Evolutionary conservation across 495 filamentous ascomycete genomes (phyloP).

Genomic region (Hypoxylon rickii): DNA sequence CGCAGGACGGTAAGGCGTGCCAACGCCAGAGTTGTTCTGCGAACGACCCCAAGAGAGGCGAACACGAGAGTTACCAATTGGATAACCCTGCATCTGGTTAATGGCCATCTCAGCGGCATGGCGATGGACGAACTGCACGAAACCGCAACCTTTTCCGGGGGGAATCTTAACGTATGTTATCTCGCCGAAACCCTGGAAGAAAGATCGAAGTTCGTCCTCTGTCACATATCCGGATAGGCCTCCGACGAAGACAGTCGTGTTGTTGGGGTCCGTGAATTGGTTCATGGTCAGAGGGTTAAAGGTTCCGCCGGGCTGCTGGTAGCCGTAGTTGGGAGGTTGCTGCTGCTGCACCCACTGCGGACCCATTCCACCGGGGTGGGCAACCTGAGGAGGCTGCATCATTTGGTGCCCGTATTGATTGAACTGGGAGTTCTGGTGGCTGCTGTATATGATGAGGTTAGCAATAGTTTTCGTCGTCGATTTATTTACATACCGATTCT

Average conservation of each 20-base stretch:
- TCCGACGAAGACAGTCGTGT: constrained; percentile 98
- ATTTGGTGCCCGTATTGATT: constrained; percentile 51
- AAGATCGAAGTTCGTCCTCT: constrained; percentile 97
- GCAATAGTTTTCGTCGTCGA: background rate
- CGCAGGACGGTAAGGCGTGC: constrained; percentile 95
- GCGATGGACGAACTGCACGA: constrained; percentile 98
- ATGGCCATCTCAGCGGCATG: constrained; percentile 99
- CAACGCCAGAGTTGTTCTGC: constrained; percentile 99
- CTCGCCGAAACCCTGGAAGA: constrained; percentile 99
- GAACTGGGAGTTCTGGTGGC: constrained; percentile 39
- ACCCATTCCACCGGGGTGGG: constrained; percentile 44
- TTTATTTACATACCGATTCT: constrained; percentile 60
- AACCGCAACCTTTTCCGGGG: constrained; percentile 97
- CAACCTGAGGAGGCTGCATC: constrained; percentile 42
- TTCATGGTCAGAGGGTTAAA: constrained; percentile 79
- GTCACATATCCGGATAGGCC: constrained; percentile 98
- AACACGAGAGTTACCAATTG: constrained; percentile 97
- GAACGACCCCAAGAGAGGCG: constrained; percentile 96
- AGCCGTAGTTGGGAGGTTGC: constrained; percentile 61
- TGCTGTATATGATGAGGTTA: constrained; percentile 29
- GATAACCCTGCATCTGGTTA: constrained; percentile 99
- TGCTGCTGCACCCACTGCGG: constrained; percentile 45
- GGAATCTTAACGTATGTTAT: constrained; percentile 99
- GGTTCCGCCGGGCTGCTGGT: constrained; percentile 32
- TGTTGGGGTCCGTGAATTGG: constrained; percentile 99